phyloP scores from a whole-genome alignment of 1,284 basidiomycete species.

The Moesziomyces sp. region DNA sequence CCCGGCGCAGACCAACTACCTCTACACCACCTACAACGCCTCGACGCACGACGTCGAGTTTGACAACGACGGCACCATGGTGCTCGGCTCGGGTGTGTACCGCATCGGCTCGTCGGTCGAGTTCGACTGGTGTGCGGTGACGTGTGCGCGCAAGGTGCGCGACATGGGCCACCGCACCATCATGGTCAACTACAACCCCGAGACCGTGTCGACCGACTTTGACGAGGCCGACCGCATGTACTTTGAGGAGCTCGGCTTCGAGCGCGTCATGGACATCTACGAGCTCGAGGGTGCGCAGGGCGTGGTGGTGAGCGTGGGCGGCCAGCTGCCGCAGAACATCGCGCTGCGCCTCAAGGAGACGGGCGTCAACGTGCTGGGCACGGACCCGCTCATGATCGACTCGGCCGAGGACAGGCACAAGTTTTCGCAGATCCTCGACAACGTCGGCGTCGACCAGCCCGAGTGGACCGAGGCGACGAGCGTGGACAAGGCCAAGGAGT shows the following conservation, averaged over 20 bases:
- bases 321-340: slow-evolving; percentile 88
- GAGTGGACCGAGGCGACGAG: slow-evolving; percentile 93
- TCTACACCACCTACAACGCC: slow-evolving; percentile 99
- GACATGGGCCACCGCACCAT: slow-evolving; percentile 93
- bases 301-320: slow-evolving; percentile 95
- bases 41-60: slow-evolving; percentile 95
- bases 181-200: slow-evolving; percentile 99
- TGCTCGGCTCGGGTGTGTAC: slow-evolving; percentile 98
- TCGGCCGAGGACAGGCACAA: slow-evolving; percentile 99
- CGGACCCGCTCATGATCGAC: slow-evolving; percentile 94
- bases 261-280: slow-evolving; percentile 99
- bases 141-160: slow-evolving; percentile 90
- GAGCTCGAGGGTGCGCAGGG: slow-evolving; percentile 92
- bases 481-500: slow-evolving; percentile 89
- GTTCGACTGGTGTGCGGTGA: slow-evolving; percentile 99
- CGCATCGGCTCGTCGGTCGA: slow-evolving; percentile 98
- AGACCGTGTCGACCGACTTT: slow-evolving; percentile 99
- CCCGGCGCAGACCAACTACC: slow-evolving; percentile 98
- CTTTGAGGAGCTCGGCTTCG: slow-evolving; percentile 97
- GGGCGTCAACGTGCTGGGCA: slow-evolving; percentile 93
- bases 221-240: slow-evolving; percentile 98
- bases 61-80: slow-evolving; percentile 97
- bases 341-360: slow-evolving; percentile 91
- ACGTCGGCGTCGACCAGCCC: slow-evolving; percentile 95
- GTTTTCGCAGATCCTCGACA: slow-evolving; percentile 95